Base-by-base conservation (phyloP, 495 filamentous ascomycete genomes). In the Trichoderma erinaceum region DNA sequence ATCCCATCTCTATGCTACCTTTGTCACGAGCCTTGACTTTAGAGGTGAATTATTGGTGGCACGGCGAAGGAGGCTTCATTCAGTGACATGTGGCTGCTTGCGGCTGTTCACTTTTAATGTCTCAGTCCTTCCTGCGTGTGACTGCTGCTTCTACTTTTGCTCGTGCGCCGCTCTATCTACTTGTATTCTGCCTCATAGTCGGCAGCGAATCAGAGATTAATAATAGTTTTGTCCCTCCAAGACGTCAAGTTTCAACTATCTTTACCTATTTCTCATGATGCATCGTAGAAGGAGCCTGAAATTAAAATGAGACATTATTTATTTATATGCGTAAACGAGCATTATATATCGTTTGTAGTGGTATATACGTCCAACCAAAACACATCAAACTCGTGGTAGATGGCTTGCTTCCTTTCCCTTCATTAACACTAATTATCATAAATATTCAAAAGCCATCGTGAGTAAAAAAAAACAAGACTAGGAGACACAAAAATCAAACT, bases 281-380 rank as follows among this genome's bases (percentile, higher is more conserved):
- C 8, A 5, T 23, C 21, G 48, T 21, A 23, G n/a, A 52, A 6
- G 18, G 48, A 23, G 48, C 18, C 48, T 4, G 3, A 10, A 52
- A 23, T 0, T 52, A 1, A 2, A 52, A 10, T n/a, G 18, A 52
- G 18, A 21, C n/a, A 52, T 52, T 52, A 52, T 52, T n/a, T 52
- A 23, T 52, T 38, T 10, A 25, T 1, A 52, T 52, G 43, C 18
- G 3, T 23, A 52, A 52, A 23, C n/a, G 48, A 52, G 48, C 48
- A 52, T 52, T 18, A 52, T 10, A n/a, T 10, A 52, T 18, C 7
- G 16, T 23, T 52, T 23, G n/a, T n/a, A 52, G 35, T 52, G 48
- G 48, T 52, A 52, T 52, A 52, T 52, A 52, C 48, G 48, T 52
- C 48, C 48, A 52, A 52, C 8, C 16, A 52, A 52, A 52, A 23